Conservation (phyloP, 805 yeast species). For the Kurtzmaniella cleridarum region DNA sequence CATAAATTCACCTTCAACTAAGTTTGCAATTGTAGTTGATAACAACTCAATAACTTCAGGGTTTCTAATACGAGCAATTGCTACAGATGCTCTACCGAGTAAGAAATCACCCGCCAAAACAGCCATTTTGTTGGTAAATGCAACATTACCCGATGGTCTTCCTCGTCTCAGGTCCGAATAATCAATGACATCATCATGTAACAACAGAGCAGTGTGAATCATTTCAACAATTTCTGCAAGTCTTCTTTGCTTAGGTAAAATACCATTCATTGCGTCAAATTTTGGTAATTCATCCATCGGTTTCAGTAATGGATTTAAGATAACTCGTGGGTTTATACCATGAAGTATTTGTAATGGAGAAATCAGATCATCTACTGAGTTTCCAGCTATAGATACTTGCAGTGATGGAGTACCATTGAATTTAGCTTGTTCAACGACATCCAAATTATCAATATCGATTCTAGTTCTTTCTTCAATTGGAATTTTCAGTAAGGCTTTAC, state of each 20-base stretch:
- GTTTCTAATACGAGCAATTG: constrained; percentile 85
- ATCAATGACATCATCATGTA: constrained; percentile 97
- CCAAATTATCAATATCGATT: constrained; percentile 53
- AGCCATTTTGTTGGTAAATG: constrained; percentile 96
- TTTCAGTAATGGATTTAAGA: constrained; percentile 76
- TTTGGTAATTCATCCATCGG: constrained; percentile 72
- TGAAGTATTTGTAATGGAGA: constrained; percentile 80
- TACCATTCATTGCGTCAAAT: constrained; percentile 58
- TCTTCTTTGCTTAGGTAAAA: constrained; percentile 90
- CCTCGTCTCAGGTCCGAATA: constrained; percentile 84
- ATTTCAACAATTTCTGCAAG: constrained; percentile 96
- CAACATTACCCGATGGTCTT: constrained; percentile 84
- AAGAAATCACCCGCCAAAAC: constrained; percentile 94
- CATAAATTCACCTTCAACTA: constrained; percentile 98
- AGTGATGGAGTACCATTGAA: constrained; percentile 48
- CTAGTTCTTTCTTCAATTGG: constrained; percentile 66
- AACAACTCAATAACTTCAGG: constrained; percentile 96
- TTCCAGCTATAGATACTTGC: constrained; percentile 50
- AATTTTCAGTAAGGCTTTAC: constrained; percentile 74
- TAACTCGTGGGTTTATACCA: constrained; percentile 82
- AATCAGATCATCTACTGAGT: constrained; percentile 56
- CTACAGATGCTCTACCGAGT: constrained; percentile 93
- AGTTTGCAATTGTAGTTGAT: constrained; percentile 92
- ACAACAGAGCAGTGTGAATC: constrained; percentile 94
- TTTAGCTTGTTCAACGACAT: constrained; percentile 62